Percentiles rank a stretch among this genome's conserved stretches.
Conservation (phyloP, 352 stramenopile species). For the Phytophthora fragariaefolia region DNA sequence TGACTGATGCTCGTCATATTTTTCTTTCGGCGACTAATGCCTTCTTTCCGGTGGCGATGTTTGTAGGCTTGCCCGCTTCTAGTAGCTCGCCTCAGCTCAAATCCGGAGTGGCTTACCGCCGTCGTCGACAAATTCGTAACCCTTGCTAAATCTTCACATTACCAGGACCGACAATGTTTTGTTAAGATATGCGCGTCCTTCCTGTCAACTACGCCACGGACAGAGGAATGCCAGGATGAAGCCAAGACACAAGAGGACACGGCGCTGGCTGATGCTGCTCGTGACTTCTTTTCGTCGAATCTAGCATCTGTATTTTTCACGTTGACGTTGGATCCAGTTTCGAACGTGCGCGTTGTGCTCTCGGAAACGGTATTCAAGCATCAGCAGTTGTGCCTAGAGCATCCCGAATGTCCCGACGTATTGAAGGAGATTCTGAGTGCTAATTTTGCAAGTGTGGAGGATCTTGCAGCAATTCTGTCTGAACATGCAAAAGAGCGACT, state of each 20-base stretch:
- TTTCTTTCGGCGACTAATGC: background rate
- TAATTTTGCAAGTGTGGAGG: conserved; percentile 33
- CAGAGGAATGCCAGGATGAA: conserved; percentile 4
- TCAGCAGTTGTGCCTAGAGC: conserved; percentile 45
- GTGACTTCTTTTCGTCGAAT: conserved; percentile 57
- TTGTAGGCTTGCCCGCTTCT: conserved; percentile 71
- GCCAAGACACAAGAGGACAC: conserved; percentile 10
- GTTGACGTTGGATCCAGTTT: conserved; percentile 67
- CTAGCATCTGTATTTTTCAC: conserved; percentile 62
- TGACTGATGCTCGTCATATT: background rate
- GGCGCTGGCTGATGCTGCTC: conserved; percentile 14
- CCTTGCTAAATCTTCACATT: conserved; percentile 61
- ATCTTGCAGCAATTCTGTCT: conserved; percentile 39
- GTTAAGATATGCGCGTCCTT: conserved; percentile 71
- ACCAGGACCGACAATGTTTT: conserved; percentile 75
- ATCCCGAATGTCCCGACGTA: conserved; percentile 32
- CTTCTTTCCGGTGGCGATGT: conserved; percentile 10
- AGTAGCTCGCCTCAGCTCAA: conserved; percentile 50
- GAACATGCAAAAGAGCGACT: conserved; percentile 23
- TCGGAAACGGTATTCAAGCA: conserved; percentile 54
- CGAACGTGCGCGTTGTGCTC: conserved; percentile 78
- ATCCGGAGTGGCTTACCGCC: conserved; percentile 54
- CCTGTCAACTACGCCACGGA: conserved; percentile 26
- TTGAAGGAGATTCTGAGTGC: conserved; percentile 34
- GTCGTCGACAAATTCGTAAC: conserved; percentile 59